Evolutionary conservation across 1,139 yeast species (phyloP), one percentile per base, ranked within the genome.

Genomic region (Chernovozyma sophiae-reginae): DNA sequence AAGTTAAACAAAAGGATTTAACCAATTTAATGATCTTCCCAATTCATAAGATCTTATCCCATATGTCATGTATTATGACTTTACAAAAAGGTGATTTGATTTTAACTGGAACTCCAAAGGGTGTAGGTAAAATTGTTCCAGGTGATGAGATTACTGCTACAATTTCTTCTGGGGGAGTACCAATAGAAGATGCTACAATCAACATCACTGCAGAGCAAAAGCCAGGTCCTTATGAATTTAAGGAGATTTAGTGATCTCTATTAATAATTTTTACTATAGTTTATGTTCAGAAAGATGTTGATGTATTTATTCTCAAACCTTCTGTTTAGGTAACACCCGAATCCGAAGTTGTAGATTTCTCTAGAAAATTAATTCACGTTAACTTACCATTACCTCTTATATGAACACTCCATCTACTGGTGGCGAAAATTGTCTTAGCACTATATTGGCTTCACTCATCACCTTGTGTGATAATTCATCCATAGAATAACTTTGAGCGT

Each of bases 41-140:
- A 33, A 80, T 92, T 51, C 94, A 90, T 50, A 74, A 77, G 48
- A 81, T 94, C 44, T 68, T 92, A 46, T 74, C 85, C 40, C 79
- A 85, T 40, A 84, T 90, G 79, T 85, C 96, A 8, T 65, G 81
- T 14, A 81, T 87, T 48, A 90, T 92, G 94, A 86, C 97, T 3
- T 68, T 92, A 41, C 80, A 89, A 51, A 82, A 87, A 42, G 97
- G 97, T 18, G 97, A 92, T 55, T 73, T 92, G 48, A 82, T 92
- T 41, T 70, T 90, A 42, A 92, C 97, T 0, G 98, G 98, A 12
- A 92, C 98, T 1, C 98, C 98, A 32, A 87, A 90, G 60, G 99
- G 99, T n/a, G 99, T 92, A 10, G 97, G 97, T 11, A 68, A 73
- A 27, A 65, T 90, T 33, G 62, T 58, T 8, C 83, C 95, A 1